Base-by-base conservation (phyloP, 495 filamentous ascomycete genomes). In the Immersiella caudata region DNA sequence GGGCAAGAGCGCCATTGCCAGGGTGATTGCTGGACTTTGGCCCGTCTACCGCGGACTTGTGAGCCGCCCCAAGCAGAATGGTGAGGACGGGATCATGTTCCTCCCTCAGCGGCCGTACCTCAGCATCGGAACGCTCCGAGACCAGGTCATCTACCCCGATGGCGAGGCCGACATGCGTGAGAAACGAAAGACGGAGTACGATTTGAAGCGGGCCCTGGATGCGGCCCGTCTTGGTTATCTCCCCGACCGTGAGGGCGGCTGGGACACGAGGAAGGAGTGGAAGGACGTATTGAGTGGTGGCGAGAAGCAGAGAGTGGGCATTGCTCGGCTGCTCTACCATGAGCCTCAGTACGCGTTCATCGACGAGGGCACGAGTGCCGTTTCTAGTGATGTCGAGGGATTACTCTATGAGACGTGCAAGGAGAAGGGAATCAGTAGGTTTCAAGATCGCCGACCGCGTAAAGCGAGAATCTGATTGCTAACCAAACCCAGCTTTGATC, bases 141-240 rank as follows among this genome's bases (percentile, higher is more conserved):
- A 99, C 68, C 96, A 99, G 77, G 93, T 99, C 66, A 97, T 97
- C 77, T 99, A 99, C 68, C 96, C 96, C 1, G 94, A 98, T 70
- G 93, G 90, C 12, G 94, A 93, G 75, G 84, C 94, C 22, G 96
- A 98, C 67, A 97, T 98, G 95, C 90, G 88, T 12, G 91, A 92
- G 36, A 88, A 87, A 52, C 88, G 89, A 6, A 87, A 90, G 67
- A 84, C 82, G 18, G 96, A 99, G 71, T 77, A 85, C 20, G 87
- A 92, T 55, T 82, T 99, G 16, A 86, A 88, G 71, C 80, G 82
- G 33, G 87, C 95, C 5, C 84, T 99, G 6, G 91, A 97, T 59
- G 89, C 90, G 26, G 95, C 93, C 0, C 85, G 87, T 57, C 83
- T 99, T 0, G 94, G 93, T 8, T 97, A 98, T 78, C 83, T 99